Percentiles rank a stretch among this genome's conserved stretches.
These are phyloP conservation scores for Brassica carinata DNA, from an alignment of 345 rosid species.

Conservation along the genomic window DNA sequence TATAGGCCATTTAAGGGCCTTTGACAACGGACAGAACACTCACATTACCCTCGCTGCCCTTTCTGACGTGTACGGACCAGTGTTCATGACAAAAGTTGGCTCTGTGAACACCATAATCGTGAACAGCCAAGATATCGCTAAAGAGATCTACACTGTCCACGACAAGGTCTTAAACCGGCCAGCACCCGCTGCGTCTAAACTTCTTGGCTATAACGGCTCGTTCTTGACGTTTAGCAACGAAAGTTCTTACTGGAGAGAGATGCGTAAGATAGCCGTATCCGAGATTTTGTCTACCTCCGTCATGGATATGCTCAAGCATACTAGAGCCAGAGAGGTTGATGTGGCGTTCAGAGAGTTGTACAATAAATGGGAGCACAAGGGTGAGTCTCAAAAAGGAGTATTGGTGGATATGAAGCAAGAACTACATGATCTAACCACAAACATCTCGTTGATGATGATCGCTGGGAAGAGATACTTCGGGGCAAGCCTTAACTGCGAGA, in stretches of 20 bases:
- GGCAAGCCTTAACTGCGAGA: conserved; percentile 1
- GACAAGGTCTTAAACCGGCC: conserved; percentile 43
- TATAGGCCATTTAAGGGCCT: conserved; percentile 42
- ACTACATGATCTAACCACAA: conserved; percentile 40
- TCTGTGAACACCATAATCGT: conserved; percentile 37
- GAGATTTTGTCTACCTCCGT: conserved; percentile 43
- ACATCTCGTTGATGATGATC: conserved; percentile 44
- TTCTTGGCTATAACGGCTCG: conserved; percentile 42
- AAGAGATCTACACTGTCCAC: conserved; percentile 42
- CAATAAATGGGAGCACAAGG: conserved; percentile 16
- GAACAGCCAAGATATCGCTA: conserved; percentile 40
- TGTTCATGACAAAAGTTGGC: conserved; percentile 44
- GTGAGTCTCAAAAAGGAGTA: neutral
- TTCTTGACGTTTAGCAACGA: conserved; percentile 32
- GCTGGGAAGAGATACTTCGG: conserved; percentile 43
- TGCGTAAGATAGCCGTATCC: conserved; percentile 38
- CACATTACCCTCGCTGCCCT: conserved; percentile 37
- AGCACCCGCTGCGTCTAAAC: neutral
- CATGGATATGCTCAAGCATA: conserved; percentile 34
- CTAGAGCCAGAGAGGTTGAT: conserved; percentile 36
- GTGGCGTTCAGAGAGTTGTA: conserved; percentile 24
- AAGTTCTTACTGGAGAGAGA: conserved; percentile 49
- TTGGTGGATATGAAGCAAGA: conserved; percentile 41
- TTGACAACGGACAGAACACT: conserved; percentile 27
- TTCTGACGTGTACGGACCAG: conserved; percentile 47